These are phyloP conservation scores for Pisolithus orientalis DNA, from an alignment of 768 basidiomycete genomes.

Conservation along the genomic window DNA sequence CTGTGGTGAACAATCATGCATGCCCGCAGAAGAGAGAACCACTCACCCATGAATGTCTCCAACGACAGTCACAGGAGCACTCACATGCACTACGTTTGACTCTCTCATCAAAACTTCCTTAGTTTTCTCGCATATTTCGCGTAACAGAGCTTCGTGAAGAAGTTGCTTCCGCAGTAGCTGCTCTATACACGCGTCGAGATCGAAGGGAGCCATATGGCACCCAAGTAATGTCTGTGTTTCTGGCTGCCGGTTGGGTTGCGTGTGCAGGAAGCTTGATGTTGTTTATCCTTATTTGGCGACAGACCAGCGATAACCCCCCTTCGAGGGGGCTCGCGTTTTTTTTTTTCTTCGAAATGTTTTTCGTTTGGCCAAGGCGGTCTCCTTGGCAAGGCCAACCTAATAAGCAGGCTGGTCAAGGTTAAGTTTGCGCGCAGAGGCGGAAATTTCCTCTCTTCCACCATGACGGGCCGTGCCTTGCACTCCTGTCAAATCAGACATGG, in stretches of 20 bases:
- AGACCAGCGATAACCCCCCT: not conserved
- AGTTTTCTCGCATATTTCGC: constrained; percentile 99
- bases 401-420: constrained; percentile 22
- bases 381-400: constrained; percentile 8
- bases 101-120: constrained; percentile 99
- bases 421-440: constrained; percentile 25
- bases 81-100: constrained; percentile 96
- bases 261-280: not conserved
- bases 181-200: constrained; percentile 94
- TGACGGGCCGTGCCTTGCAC: constrained; percentile 13
- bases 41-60: constrained; percentile 98
- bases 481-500: constrained; percentile 4
- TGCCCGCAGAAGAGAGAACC: constrained; percentile 7
- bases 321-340: constrained; percentile 8
- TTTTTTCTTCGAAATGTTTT: no score
- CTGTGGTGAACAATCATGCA: constrained; percentile 27
- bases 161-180: constrained; percentile 89
- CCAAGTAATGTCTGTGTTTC: not conserved
- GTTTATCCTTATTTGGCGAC: constrained; percentile 33
- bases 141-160: constrained; percentile 86
- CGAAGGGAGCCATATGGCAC: constrained; percentile 53
- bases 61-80: constrained; percentile 95
- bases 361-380: constrained; percentile 9
- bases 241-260: not conserved
- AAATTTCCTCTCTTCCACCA: constrained; percentile 20